These are phyloP conservation scores for Peronospora tabacina DNA, from an alignment of 352 stramenopile species.

Conservation along the genomic window DNA sequence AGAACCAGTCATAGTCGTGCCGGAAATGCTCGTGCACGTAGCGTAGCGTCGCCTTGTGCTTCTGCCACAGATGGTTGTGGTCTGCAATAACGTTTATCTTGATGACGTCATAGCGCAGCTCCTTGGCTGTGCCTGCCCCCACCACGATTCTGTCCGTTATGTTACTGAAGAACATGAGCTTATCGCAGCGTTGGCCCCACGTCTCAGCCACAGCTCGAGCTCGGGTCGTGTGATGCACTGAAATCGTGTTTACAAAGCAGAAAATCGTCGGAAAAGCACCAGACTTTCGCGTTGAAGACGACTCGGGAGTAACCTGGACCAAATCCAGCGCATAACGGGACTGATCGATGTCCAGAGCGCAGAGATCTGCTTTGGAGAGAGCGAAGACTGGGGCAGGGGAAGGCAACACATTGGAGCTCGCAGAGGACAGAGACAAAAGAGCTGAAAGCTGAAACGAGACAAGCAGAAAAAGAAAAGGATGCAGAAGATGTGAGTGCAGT, in stretches of 20 bases:
- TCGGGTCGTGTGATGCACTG: constrained; percentile 48
- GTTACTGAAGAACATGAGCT: constrained; percentile 82
- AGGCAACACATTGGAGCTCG: constrained; percentile 6
- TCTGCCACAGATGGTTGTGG: constrained; percentile 80
- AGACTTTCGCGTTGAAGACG: constrained; percentile 3
- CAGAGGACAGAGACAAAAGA: constrained; percentile 1
- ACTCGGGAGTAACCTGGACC: constrained; percentile 35
- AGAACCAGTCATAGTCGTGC: constrained; percentile 82
- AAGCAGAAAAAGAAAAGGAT: constrained; percentile 4
- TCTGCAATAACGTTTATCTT: constrained; percentile 59
- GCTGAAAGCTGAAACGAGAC: constrained; percentile 9
- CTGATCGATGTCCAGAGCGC: constrained; percentile 36
- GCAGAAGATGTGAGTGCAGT: neutral
- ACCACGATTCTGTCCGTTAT: constrained; percentile 42
- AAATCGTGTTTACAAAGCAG: constrained; percentile 82
- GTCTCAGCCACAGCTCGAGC: constrained; percentile 66
- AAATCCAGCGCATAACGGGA: constrained; percentile 38
- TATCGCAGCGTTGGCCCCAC: constrained; percentile 73
- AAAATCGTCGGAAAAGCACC: constrained; percentile 47
- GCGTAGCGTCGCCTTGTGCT: constrained; percentile 65
- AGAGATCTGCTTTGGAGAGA: constrained; percentile 48
- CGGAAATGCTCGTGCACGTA: constrained; percentile 52
- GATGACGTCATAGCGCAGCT: constrained; percentile 47
- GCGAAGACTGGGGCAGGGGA: constrained; percentile 6
- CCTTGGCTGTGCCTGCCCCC: constrained; percentile 13